Evolutionary conservation across 2,329 filamentous ascomycete species (phyloP).

Genomic region (Exophiala sideris): DNA sequence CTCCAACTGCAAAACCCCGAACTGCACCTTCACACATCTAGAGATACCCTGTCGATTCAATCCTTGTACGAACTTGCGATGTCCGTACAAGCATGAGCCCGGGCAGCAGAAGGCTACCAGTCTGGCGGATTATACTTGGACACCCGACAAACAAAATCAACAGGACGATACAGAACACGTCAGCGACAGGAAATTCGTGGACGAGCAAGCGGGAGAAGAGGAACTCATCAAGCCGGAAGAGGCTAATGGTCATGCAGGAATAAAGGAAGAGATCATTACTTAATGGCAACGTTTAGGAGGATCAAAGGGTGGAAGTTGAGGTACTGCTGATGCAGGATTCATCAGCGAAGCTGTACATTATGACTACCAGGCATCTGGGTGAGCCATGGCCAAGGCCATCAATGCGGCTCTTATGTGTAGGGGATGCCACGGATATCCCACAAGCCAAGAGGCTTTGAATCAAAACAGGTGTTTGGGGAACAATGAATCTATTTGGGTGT

Average conservation of each 20-base stretch:
- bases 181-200: conserved; percentile 84
- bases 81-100: conserved; percentile 84
- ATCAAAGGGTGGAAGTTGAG: background rate
- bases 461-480: too few species aligned
- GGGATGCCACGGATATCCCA: background rate
- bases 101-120: conserved; percentile 70
- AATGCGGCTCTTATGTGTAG: background rate
- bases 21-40: conserved; percentile 88
- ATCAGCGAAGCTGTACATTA: conserved; percentile 2
- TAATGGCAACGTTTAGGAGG: background rate
- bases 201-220: conserved; percentile 56
- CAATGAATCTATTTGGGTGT: too few species aligned
- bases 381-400: background rate
- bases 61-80: conserved; percentile 85
- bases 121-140: conserved; percentile 91
- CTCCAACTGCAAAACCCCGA: conserved; percentile 73
- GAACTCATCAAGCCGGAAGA: conserved; percentile 67
- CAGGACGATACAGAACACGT: conserved; percentile 60
- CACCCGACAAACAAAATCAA: conserved; percentile 48
- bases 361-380: background rate
- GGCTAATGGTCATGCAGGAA: conserved; percentile 8
- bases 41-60: conserved; percentile 84
- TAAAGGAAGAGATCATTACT: conserved; percentile 19
- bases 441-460: too few species aligned
- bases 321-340: background rate